Conservation (phyloP, 1,284 basidiomycete species). For the Cerrena zonata region DNA sequence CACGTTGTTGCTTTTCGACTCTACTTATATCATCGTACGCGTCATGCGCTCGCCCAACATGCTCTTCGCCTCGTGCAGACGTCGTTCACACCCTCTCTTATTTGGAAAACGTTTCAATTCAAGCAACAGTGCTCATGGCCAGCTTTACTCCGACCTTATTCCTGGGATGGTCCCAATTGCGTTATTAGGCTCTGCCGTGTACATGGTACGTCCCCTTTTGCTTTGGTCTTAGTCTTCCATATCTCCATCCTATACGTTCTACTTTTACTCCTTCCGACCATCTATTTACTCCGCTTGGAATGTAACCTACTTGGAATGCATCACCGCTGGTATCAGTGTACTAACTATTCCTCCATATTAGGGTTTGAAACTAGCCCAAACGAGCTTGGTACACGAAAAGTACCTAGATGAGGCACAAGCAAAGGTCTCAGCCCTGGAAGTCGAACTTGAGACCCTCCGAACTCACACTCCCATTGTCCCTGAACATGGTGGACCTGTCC, state of each 20-base stretch:
- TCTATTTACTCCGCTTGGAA: too few relatives aligned
- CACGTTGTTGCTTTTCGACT: neutral
- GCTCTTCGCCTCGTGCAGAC: constrained; percentile 1
- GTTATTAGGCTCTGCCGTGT: constrained; percentile 69
- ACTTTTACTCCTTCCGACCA: too few relatives aligned
- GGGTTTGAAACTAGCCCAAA: constrained; percentile 60
- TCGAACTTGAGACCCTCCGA: constrained; percentile 45
- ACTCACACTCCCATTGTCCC: constrained; percentile 10
- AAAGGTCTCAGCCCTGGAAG: constrained; percentile 51
- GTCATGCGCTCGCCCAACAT: too few relatives aligned
- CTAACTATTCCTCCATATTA: constrained; percentile 23
- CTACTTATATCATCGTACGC: neutral
- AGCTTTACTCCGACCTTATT: constrained; percentile 60
- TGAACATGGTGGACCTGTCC: neutral
- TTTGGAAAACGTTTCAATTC: constrained; percentile 8
- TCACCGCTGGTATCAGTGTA: too few relatives aligned
- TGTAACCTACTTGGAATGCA: too few relatives aligned
- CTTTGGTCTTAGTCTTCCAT: constrained; percentile 6
- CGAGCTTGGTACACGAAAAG: constrained; percentile 62
- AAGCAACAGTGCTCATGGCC: constrained; percentile 39
- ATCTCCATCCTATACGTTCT: too few relatives aligned
- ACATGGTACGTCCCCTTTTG: constrained; percentile 49
- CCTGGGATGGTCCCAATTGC: constrained; percentile 75
- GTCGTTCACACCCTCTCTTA: constrained; percentile 2
- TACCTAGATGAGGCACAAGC: constrained; percentile 54